Conservation (phyloP, 2,329 filamentous ascomycete genomes). For the Cadophora gregata region DNA sequence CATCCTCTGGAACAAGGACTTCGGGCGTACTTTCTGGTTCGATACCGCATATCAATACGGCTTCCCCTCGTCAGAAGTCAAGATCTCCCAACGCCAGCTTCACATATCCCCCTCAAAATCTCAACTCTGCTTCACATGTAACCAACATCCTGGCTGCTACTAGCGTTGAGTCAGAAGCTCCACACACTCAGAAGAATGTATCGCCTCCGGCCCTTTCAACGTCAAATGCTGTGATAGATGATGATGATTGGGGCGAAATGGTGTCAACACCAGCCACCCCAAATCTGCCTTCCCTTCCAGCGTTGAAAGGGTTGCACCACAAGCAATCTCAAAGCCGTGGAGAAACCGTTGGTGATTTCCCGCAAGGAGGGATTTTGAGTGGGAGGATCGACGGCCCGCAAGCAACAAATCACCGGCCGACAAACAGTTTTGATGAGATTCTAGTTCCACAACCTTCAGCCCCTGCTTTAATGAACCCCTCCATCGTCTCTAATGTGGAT, state of each 20-base stretch:
- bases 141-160: background rate
- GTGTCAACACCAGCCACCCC: constrained; percentile 42
- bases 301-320: constrained; percentile 25
- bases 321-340: constrained; percentile 37
- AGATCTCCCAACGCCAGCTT: background rate
- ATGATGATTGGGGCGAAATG: constrained; percentile 49
- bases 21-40: background rate
- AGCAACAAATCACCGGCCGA: constrained; percentile 19
- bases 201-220: background rate
- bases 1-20: background rate
- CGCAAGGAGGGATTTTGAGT: constrained; percentile 6
- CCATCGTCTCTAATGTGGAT: background rate
- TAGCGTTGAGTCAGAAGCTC: background rate
- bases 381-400: background rate
- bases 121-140: background rate
- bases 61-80: constrained; percentile 3
- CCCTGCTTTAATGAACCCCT: background rate
- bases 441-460: constrained; percentile 5
- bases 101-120: background rate
- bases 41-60: background rate
- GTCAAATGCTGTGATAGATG: constrained; percentile 34
- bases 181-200: background rate
- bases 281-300: constrained; percentile 27
- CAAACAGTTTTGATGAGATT: constrained; percentile 21
- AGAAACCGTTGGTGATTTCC: constrained; percentile 2